Evolutionary conservation across 495 filamentous ascomycete species (phyloP), one percentile per base, ranked within the genome.

Genomic region (Astrothelium macrocarpum): DNA sequence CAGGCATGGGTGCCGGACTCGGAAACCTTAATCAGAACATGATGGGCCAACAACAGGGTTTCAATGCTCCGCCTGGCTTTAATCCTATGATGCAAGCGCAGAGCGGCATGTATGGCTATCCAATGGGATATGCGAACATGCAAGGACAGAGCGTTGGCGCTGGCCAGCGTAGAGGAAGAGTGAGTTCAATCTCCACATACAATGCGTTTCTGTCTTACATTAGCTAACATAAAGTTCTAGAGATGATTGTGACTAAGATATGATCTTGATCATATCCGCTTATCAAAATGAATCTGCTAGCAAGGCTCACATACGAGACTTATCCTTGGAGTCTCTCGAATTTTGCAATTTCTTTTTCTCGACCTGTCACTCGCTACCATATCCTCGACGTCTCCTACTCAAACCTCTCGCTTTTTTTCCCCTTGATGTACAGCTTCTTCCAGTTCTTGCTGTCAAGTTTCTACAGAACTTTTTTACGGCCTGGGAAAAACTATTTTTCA

Each of bases 1-100:
- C n/a, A 12, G 25, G 25, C 25, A 56, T 56, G 49, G 49, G 49
- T 28, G 49, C 49, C 4, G 49, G 49, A 26, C 20, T 56, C 5
- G 49, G 49, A 5, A 56, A 56, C 29, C 49, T 25, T 2, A 56
- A 56, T 29, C 49, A 56, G 25, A 25, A 9, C 25, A 56, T 56
- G 49, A 56, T 56, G 49, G 25, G 25, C 25, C 49, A 56, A 25
- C 49, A 56, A 29, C 49, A n/a, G 25, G 25, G 12, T 25, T 56
- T 56, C 25, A 56, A 16, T 56, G 49, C 49, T 9, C 49, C 49
- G 12, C 49, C 49, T 10, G 49, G 49, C 2, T 56, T 56, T 20
- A 56, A 56, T 56, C 49, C 49, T 25, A 56, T 56, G 49, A 56
- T 56, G 49, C 49, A 56, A 16, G 25, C 49, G 12, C 49, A 56